Evolutionary conservation across 768 basidiomycete genomes (phyloP).

Genomic region (Amylocystis lapponica): DNA sequence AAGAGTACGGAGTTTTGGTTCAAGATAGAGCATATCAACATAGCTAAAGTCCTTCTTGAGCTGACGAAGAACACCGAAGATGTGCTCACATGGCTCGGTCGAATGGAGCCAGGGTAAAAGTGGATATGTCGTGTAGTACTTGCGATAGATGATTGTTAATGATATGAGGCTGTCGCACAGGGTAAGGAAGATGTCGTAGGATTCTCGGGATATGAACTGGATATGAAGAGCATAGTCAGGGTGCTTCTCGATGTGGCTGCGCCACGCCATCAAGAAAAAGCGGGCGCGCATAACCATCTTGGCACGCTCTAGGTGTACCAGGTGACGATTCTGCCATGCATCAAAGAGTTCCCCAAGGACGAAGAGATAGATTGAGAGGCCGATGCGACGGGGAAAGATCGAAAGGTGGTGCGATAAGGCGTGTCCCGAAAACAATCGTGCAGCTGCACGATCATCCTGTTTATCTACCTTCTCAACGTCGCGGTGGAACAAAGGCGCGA

Average conservation of each 20-base stretch:
- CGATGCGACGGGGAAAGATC: background rate
- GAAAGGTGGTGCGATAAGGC: constrained; percentile 14
- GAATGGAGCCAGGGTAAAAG: constrained; percentile 30
- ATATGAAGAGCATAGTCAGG: constrained; percentile 12
- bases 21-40: background rate
- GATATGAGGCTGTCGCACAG: constrained; percentile 28
- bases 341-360: constrained; percentile 15
- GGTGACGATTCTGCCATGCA: constrained; percentile 22
- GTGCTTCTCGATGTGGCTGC: constrained; percentile 12
- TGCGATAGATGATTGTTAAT: constrained; percentile 30
- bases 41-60: background rate
- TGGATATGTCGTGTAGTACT: constrained; percentile 16
- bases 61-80: constrained; percentile 21
- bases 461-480: constrained; percentile 37
- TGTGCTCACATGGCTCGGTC: constrained; percentile 24
- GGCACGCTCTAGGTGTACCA: constrained; percentile 16
- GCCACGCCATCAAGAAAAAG: constrained; percentile 24
- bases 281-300: constrained; percentile 18
- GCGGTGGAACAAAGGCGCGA: too few relatives aligned
- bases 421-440: constrained; percentile 31
- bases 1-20: background rate
- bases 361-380: background rate
- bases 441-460: constrained; percentile 41
- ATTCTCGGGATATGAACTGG: constrained; percentile 30
- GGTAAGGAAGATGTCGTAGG: constrained; percentile 25